Conservation (phyloP, 139 green algal genomes). For the Chlorella sp. region DNA sequence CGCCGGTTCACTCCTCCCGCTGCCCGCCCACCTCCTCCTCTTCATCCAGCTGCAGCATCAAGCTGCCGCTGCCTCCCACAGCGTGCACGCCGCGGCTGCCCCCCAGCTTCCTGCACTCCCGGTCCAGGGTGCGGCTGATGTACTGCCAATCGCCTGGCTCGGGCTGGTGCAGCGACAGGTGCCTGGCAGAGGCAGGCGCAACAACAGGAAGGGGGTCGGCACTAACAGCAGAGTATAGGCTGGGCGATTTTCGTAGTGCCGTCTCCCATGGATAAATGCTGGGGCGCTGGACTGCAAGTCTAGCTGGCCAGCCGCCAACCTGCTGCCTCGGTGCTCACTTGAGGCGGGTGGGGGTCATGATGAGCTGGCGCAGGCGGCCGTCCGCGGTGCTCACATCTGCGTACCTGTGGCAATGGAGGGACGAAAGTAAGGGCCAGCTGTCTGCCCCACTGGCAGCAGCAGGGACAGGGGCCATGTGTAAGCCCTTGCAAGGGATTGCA, state of each 20-base stretch:
- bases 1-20: no score
- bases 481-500: no score
- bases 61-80: neutral
- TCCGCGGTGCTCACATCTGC: slow-evolving; percentile 11
- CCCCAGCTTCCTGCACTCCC: slow-evolving; percentile 18
- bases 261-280: no score
- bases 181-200: neutral
- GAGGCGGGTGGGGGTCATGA: slow-evolving; percentile 32
- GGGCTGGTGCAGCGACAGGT: slow-evolving; percentile 7
- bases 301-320: neutral
- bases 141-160: slow-evolving; percentile 4
- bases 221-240: neutral
- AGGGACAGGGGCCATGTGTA: no score
- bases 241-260: no score
- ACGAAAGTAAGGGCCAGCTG: neutral
- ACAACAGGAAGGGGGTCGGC: neutral
- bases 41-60: neutral
- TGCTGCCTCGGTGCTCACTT: neutral
- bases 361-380: slow-evolving; percentile 20
- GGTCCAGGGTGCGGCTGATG: neutral
- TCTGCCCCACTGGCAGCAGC: neutral
- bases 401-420: neutral
- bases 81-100: neutral
- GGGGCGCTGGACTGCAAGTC: no score
- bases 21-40: neutral